These are phyloP conservation scores for Peterozyma xylosa DNA, from an alignment of 805 yeast species.

Conservation along the genomic window DNA sequence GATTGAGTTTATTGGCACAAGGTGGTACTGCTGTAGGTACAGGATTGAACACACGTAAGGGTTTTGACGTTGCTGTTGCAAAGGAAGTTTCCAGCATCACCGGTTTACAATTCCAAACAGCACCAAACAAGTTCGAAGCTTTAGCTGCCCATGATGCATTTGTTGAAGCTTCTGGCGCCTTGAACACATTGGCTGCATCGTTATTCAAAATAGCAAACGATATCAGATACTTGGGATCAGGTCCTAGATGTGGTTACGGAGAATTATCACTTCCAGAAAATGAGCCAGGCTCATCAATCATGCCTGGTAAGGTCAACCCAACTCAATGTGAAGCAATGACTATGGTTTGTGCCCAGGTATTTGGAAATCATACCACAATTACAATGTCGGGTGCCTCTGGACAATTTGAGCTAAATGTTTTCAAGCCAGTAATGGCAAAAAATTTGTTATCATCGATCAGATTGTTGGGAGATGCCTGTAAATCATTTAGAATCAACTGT, in stretches of 20 bases:
- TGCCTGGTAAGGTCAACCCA: conserved; percentile 99
- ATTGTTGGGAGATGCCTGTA: conserved; percentile 79
- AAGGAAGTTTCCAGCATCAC: conserved; percentile 77
- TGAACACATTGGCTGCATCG: conserved; percentile 90
- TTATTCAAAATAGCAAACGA: conserved; percentile 95
- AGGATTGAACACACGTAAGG: conserved; percentile 88
- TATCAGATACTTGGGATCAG: conserved; percentile 95
- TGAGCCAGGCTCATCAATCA: conserved; percentile 97
- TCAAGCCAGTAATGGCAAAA: conserved; percentile 91
- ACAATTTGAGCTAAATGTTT: conserved; percentile 95
- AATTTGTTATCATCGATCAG: conserved; percentile 84
- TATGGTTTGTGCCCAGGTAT: conserved; percentile 96
- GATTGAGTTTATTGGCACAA: conserved; percentile 81
- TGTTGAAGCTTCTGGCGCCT: conserved; percentile 95
- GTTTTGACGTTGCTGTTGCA: conserved; percentile 84
- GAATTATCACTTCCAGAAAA: conserved; percentile 93
- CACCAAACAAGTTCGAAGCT: conserved; percentile 98
- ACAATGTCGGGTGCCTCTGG: conserved; percentile 98
- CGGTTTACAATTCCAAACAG: conserved; percentile 83
- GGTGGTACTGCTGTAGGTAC: conserved; percentile 99
- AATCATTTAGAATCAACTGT: conserved; percentile 89
- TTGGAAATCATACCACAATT: conserved; percentile 92
- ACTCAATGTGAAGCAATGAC: conserved; percentile 98
- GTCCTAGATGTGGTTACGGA: conserved; percentile 99
- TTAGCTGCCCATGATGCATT: conserved; percentile 98